Percentiles rank a stretch among this genome's conserved stretches.
Conservation (phyloP, 2,329 filamentous ascomycete species). For the Cephalotrichum gorgonifer region DNA sequence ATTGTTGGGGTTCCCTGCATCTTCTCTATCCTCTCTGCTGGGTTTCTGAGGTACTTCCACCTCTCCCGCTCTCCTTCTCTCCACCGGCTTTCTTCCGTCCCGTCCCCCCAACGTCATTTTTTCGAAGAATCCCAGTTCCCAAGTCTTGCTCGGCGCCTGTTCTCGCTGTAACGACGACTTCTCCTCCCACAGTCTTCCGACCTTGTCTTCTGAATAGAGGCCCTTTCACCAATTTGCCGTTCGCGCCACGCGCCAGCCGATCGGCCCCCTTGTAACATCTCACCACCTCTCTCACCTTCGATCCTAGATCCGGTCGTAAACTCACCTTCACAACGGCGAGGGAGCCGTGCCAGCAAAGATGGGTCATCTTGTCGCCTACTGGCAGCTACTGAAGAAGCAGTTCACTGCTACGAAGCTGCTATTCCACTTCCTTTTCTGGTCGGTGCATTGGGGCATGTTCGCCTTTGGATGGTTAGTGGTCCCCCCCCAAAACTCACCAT, state of each 20-base stretch:
- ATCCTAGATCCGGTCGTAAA: background rate
- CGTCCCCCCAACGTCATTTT: too few relatives aligned
- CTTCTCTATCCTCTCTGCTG: too few relatives aligned
- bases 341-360: constrained; percentile 14
- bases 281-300: background rate
- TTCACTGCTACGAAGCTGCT: constrained; percentile 60
- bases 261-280: background rate
- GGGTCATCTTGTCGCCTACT: constrained; percentile 29
- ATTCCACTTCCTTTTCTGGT: constrained; percentile 77
- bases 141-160: too few relatives aligned
- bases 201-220: background rate
- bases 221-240: background rate
- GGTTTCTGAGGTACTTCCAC: too few relatives aligned
- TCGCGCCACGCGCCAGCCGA: background rate
- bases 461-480: constrained; percentile 69
- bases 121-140: too few relatives aligned
- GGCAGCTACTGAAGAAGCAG: constrained; percentile 47
- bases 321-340: background rate
- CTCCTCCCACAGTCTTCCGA: background rate
- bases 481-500: background rate
- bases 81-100: too few relatives aligned
- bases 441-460: constrained; percentile 66
- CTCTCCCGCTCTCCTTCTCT: too few relatives aligned
- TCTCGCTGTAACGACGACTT: background rate
- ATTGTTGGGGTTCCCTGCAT: too few relatives aligned